These are phyloP conservation scores for Yamadazyma triangularis DNA, from an alignment of 1,139 yeast genomes.

Conservation along the genomic window DNA sequence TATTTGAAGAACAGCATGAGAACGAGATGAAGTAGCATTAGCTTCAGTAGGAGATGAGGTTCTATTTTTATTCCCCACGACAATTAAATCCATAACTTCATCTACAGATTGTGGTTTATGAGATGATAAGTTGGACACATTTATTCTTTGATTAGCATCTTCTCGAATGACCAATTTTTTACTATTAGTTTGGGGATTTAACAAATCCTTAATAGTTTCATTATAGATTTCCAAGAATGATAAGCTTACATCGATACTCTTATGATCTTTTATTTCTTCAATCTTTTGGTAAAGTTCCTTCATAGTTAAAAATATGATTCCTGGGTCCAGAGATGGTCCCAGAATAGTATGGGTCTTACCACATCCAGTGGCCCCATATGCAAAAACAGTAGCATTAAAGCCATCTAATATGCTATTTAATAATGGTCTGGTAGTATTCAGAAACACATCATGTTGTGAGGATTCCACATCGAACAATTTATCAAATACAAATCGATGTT, in stretches of 20 bases:
- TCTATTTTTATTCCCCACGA: conserved; percentile 68
- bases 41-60: conserved; percentile 89
- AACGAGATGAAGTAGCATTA: conserved; percentile 82
- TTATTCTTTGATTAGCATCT: conserved; percentile 60
- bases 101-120: conserved; percentile 63
- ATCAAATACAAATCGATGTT: conserved; percentile 82
- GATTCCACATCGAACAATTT: conserved; percentile 63
- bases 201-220: conserved; percentile 77
- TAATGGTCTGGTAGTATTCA: conserved; percentile 64
- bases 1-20: conserved; percentile 89
- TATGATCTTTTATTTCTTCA: conserved; percentile 50
- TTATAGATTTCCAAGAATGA: conserved; percentile 87
- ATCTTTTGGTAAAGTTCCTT: conserved; percentile 65
- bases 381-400: conserved; percentile 80
- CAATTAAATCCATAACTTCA: conserved; percentile 77
- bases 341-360: conserved; percentile 94
- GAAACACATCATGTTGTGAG: conserved; percentile 64
- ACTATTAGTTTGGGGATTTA: conserved; percentile 49
- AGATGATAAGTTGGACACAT: conserved; percentile 69
- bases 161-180: conserved; percentile 61
- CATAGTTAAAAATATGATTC: conserved; percentile 77
- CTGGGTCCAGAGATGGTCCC: conserved; percentile 73
- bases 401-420: conserved; percentile 78
- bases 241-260: conserved; percentile 55
- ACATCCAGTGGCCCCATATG: conserved; percentile 76